A percentile compares a stretch with the other conserved stretches of the same genome.
Evolutionary conservation across 2,329 filamentous ascomycete species (phyloP).

Genomic region (Neonectria punicea): DNA sequence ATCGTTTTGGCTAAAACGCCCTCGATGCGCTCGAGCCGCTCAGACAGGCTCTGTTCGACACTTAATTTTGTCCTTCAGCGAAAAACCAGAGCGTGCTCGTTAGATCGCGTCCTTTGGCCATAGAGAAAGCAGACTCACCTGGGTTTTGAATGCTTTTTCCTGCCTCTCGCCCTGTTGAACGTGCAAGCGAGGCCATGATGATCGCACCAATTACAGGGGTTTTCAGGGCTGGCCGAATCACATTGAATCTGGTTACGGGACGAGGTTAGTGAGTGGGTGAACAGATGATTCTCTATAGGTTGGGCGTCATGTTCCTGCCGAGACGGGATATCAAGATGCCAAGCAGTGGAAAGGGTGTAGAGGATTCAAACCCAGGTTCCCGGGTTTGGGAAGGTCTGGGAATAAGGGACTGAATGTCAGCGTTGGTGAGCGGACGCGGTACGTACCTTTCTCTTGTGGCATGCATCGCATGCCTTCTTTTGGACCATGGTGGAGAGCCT

Average conservation of each 20-base stretch:
- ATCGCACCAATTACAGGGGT: conserved; percentile 6
- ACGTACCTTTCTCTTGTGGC: conserved; percentile 22
- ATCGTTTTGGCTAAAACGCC: conserved; percentile 24
- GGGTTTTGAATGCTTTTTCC: background rate
- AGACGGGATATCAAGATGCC: background rate
- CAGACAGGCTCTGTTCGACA: conserved; percentile 35
- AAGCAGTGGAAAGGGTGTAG: background rate
- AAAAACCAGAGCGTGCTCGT: background rate
- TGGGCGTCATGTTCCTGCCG: background rate
- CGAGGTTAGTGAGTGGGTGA: background rate
- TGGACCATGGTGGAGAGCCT: background rate
- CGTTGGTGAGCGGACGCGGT: background rate
- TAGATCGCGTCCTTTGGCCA: background rate
- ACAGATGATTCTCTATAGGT: background rate
- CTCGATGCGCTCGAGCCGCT: conserved; percentile 33
- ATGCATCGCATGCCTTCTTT: conserved; percentile 16
- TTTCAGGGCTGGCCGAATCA: background rate
- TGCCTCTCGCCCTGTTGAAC: background rate
- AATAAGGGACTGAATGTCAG: background rate
- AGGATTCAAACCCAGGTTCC: background rate
- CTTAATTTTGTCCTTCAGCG: conserved; percentile 23
- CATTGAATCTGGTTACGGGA: conserved; percentile 20
- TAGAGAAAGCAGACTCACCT: background rate
- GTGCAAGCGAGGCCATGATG: background rate
- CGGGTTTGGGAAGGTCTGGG: no score